These are phyloP conservation scores for Albophoma yamanashiensis DNA, from an alignment of 2,329 filamentous ascomycete genomes.

Conservation along the genomic window DNA sequence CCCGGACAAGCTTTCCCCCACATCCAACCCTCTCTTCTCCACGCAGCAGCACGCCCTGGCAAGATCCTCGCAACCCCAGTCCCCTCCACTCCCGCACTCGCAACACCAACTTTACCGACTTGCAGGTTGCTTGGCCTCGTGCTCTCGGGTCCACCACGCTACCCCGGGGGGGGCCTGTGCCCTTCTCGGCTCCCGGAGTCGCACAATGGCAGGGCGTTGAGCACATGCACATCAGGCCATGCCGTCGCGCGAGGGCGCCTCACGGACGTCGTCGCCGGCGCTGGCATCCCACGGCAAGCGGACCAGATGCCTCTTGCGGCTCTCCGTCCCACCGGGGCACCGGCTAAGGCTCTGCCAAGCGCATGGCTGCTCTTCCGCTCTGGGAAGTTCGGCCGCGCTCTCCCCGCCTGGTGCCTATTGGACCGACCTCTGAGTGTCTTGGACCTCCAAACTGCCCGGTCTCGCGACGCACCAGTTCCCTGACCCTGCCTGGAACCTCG, in stretches of 20 bases:
- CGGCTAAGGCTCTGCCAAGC: background rate
- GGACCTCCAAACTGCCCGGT: background rate
- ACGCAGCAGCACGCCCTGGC: background rate
- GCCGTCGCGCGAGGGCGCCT: background rate
- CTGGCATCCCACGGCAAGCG: conserved; percentile 19
- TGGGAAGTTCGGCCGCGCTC: background rate
- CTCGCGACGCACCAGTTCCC: background rate
- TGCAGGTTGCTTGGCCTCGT: background rate
- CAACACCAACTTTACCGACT: background rate
- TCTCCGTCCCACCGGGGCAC: background rate
- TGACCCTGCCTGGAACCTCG: background rate
- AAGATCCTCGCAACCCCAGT: background rate
- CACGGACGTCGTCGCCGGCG: background rate
- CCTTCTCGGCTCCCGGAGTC: background rate
- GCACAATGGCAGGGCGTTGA: background rate
- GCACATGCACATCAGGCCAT: background rate
- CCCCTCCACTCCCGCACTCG: background rate
- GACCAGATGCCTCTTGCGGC: conserved; percentile 3
- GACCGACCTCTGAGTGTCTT: background rate
- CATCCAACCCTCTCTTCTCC: background rate
- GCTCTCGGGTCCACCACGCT: background rate
- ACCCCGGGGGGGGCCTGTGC: background rate
- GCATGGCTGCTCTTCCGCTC: background rate
- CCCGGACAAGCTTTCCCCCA: background rate
- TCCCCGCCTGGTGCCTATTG: too few relatives aligned